Conservation (phyloP, 768 basidiomycete genomes). For the Rhodotorula diobovata region DNA sequence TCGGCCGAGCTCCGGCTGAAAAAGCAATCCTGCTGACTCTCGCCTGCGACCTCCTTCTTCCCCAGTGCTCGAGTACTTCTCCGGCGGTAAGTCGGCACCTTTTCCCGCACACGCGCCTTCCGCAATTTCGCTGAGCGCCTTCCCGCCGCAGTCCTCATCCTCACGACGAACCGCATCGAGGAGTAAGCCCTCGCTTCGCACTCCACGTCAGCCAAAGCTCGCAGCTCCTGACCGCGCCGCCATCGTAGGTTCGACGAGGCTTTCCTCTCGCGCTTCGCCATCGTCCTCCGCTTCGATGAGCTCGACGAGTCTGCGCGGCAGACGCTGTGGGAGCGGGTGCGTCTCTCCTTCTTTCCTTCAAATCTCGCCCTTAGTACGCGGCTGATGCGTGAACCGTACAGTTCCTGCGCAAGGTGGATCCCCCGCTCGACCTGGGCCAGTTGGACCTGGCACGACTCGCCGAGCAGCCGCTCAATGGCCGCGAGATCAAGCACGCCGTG, state of each 20-base stretch:
- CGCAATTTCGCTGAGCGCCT: background rate
- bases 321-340: constrained; percentile 5
- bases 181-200: background rate
- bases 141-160: constrained; percentile 8
- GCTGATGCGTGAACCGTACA: background rate
- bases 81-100: background rate
- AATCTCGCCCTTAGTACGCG: background rate
- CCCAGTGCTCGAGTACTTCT: constrained; percentile 17
- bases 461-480: background rate
- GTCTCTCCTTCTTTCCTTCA: background rate
- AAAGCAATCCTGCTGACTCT: background rate
- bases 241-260: constrained; percentile 27
- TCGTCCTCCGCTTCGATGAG: constrained; percentile 26
- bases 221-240: too few relatives aligned
- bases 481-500: constrained; percentile 17
- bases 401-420: background rate
- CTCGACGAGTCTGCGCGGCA: constrained; percentile 4
- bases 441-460: constrained; percentile 8
- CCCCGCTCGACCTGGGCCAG: too few relatives aligned
- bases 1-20: background rate
- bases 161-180: constrained; percentile 32
- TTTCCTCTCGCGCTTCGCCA: constrained; percentile 30
- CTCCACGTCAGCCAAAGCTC: background rate
- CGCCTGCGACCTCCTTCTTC: too few relatives aligned
- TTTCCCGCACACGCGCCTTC: background rate